Evolutionary conservation across 192 early-diverging fungal species (phyloP).

Genomic region (Mortierella antarctica): DNA sequence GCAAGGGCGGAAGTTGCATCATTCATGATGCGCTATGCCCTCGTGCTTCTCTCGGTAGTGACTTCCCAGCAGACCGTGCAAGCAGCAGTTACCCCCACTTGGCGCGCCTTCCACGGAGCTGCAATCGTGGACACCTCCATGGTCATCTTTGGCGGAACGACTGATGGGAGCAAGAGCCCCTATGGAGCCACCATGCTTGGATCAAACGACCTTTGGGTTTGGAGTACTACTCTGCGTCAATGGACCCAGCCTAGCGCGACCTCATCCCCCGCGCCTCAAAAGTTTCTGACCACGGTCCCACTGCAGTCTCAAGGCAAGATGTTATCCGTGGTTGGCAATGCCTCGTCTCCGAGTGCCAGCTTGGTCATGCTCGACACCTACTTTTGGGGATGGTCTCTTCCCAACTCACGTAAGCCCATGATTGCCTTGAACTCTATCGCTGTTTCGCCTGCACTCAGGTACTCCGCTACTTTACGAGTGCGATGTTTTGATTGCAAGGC

Average conservation of each 20-base stretch:
- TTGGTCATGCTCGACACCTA: constrained; percentile 57
- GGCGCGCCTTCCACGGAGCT: constrained; percentile 52
- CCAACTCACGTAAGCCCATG: constrained; percentile 56
- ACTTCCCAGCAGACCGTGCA: background rate
- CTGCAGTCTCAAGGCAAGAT: constrained; percentile 58
- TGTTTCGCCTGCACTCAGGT: background rate
- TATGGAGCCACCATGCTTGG: constrained; percentile 40
- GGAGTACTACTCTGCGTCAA: constrained; percentile 55
- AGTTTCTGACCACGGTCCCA: constrained; percentile 44
- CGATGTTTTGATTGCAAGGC: background rate
- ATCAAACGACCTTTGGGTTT: constrained; percentile 58
- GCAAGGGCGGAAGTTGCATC: too few relatives aligned
- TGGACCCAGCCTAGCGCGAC: constrained; percentile 57
- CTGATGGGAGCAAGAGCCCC: constrained; percentile 32
- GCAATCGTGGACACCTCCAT: constrained; percentile 52
- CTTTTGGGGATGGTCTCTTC: constrained; percentile 58
- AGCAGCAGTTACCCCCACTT: constrained; percentile 28
- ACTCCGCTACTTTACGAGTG: background rate
- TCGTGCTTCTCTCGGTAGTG: background rate
- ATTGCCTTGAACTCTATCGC: background rate
- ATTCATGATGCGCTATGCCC: background rate
- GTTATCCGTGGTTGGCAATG: constrained; percentile 57
- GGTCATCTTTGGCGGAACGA: constrained; percentile 60
- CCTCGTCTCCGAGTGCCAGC: constrained; percentile 29
- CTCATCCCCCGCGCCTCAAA: constrained; percentile 43